Percentiles rank a stretch among this genome's conserved stretches.
These are phyloP conservation scores for Plantago coronopus DNA, from an alignment of 305 asterid species.

Conservation along the genomic window DNA sequence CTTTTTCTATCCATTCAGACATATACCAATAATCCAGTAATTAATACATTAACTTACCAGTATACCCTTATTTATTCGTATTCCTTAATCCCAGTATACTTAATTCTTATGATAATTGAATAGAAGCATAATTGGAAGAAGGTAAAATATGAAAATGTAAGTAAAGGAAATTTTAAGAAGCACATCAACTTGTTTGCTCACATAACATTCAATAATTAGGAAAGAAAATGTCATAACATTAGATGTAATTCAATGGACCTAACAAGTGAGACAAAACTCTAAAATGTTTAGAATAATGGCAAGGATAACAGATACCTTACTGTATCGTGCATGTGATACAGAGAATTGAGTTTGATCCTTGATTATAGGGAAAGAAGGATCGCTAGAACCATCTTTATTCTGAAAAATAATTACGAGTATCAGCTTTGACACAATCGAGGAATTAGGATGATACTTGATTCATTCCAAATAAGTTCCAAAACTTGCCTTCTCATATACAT, in stretches of 20 bases:
- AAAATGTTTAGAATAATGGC: constrained; percentile 2
- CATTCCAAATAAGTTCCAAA: constrained; percentile 8
- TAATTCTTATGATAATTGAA: too few species aligned
- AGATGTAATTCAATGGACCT: neutral
- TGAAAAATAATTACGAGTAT: constrained; percentile 29
- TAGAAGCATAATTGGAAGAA: neutral
- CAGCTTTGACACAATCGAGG: constrained; percentile 6
- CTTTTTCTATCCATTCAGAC: too few species aligned
- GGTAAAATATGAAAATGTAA: neutral
- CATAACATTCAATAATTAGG: constrained; percentile 10
- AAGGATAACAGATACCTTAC: constrained; percentile 58
- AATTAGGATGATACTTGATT: constrained; percentile 6
- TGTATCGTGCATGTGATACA: constrained; percentile 89
- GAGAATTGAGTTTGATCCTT: constrained; percentile 96
- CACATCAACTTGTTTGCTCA: constrained; percentile 4
- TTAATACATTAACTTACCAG: too few species aligned
- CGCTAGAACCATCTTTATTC: constrained; percentile 96
- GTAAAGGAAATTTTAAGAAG: constrained; percentile 3
- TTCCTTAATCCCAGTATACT: too few species aligned
- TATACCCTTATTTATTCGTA: too few species aligned
- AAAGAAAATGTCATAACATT: constrained; percentile 13
- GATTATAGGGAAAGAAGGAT: constrained; percentile 89
- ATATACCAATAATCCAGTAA: too few species aligned
- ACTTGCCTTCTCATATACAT: constrained; percentile 51
- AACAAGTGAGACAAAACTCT: constrained; percentile 11